phyloP scores from a whole-genome alignment of 352 stramenopile species.

The Detonula confervacea region DNA sequence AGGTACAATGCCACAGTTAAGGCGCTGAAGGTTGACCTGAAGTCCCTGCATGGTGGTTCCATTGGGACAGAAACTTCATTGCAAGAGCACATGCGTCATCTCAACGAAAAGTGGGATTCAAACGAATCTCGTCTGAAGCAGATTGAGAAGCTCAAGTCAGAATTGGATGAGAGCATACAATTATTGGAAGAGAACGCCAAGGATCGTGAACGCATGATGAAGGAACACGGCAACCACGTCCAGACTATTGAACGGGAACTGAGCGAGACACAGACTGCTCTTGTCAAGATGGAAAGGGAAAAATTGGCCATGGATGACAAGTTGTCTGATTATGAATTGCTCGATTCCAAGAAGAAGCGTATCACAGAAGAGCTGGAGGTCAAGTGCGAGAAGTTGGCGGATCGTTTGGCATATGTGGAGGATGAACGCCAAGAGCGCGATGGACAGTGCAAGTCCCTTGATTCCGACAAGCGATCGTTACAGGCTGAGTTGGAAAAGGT shows the following conservation, averaged over 20 bases:
- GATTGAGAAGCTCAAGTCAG: conserved; percentile 25
- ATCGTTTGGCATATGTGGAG: conserved; percentile 26
- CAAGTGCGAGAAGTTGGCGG: conserved; percentile 11
- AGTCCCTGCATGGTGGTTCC: conserved; percentile 31
- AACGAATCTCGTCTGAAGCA: conserved; percentile 16
- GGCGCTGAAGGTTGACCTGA: conserved; percentile 51
- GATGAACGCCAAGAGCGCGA: conserved; percentile 22
- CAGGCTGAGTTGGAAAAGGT: conserved; percentile 34
- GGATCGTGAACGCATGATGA: conserved; percentile 26
- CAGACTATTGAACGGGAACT: conserved; percentile 20
- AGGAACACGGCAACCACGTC: conserved; percentile 13
- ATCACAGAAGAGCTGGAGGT: conserved; percentile 24
- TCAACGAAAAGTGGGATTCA: conserved; percentile 46
- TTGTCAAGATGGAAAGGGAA: conserved; percentile 24
- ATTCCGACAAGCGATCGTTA: conserved; percentile 9
- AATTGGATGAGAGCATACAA: conserved; percentile 29
- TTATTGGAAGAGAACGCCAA: conserved; percentile 34
- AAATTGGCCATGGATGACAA: conserved; percentile 15
- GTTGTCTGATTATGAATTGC: conserved; percentile 17
- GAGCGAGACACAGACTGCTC: conserved; percentile 1
- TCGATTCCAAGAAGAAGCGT: conserved; percentile 32
- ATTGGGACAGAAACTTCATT: conserved; percentile 45
- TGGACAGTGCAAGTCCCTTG: conserved; percentile 3
- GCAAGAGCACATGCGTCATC: conserved; percentile 52
- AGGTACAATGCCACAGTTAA: conserved; percentile 59